phyloP scores from a whole-genome alignment of 2,329 filamentous ascomycete genomes.

The Microdochium trichocladiopsis region DNA sequence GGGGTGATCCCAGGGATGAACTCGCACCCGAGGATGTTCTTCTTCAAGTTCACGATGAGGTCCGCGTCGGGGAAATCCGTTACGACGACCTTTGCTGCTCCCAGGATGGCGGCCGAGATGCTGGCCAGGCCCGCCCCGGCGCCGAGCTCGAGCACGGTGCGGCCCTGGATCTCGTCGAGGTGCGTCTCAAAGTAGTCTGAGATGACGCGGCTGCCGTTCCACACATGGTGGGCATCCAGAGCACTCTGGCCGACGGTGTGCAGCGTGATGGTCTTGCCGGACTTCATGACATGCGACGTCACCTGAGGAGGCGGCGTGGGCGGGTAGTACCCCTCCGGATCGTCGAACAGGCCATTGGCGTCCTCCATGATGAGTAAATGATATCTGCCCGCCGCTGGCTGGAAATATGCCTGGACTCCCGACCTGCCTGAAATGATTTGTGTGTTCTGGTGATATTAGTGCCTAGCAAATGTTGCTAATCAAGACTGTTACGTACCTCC shows the following conservation, averaged over 20 bases:
- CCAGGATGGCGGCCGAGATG: conserved; percentile 67
- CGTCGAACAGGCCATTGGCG: conserved; percentile 57
- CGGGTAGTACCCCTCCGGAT: conserved; percentile 74
- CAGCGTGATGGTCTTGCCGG: conserved; percentile 59
- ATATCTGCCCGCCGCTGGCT: too few relatives aligned
- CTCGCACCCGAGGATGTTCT: conserved; percentile 61
- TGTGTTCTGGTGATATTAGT: too few relatives aligned
- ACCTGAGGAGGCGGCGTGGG: conserved; percentile 70
- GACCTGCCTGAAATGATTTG: too few relatives aligned
- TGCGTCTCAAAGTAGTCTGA: conserved; percentile 71
- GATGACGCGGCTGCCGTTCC: conserved; percentile 80
- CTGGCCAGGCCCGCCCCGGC: conserved; percentile 82
- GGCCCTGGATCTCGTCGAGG: conserved; percentile 52
- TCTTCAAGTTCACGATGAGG: conserved; percentile 70
- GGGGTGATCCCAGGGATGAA: conserved; percentile 28
- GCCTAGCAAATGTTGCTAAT: too few relatives aligned
- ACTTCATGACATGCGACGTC: conserved; percentile 62
- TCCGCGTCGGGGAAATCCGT: conserved; percentile 87
- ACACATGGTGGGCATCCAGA: conserved; percentile 83
- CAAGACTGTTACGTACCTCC: too few relatives aligned
- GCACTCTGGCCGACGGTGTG: conserved; percentile 82
- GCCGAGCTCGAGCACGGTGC: conserved; percentile 80
- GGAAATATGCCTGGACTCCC: too few relatives aligned
- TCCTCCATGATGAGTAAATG: too few relatives aligned
- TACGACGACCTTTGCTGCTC: conserved; percentile 65